Percentiles rank a stretch among this genome's conserved stretches.
phyloP scores from a whole-genome alignment of 2,329 filamentous ascomycete species.

The Cladobotryum mycophilum region DNA sequence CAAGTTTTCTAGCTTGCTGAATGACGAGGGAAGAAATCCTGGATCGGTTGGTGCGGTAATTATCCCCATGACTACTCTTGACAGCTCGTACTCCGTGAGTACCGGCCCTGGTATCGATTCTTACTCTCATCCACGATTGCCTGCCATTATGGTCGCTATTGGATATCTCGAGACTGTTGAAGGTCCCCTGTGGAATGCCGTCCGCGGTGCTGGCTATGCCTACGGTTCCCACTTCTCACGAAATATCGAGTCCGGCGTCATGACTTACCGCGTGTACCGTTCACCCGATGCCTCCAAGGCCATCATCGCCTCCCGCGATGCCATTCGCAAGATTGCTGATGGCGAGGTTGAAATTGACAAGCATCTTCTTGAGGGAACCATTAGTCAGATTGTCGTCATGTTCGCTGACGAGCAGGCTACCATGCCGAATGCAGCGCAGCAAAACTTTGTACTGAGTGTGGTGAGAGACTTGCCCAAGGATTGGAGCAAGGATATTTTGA shows the following conservation, averaged over 20 bases:
- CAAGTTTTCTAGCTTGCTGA: constrained; percentile 64
- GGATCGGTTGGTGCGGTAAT: constrained; percentile 70
- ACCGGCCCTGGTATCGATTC: constrained; percentile 68
- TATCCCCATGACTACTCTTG: constrained; percentile 84
- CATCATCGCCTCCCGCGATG: constrained; percentile 66
- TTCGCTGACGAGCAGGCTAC: constrained; percentile 87
- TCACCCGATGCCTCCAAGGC: constrained; percentile 87
- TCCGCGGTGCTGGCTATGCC: constrained; percentile 87
- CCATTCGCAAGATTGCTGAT: constrained; percentile 67
- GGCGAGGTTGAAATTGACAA: constrained; percentile 69
- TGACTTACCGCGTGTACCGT: constrained; percentile 83
- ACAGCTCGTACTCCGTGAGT: constrained; percentile 82
- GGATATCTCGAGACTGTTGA: constrained; percentile 91
- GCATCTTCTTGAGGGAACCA: constrained; percentile 79
- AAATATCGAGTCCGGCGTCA: constrained; percentile 69
- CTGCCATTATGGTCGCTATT: constrained; percentile 79
- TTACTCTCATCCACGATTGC: constrained; percentile 69
- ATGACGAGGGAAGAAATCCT: constrained; percentile 64
- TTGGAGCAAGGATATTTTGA: constrained; percentile 71
- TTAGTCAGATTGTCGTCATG: constrained; percentile 79
- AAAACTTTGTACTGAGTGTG: constrained; percentile 78
- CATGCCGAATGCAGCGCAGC: constrained; percentile 72
- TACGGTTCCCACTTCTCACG: constrained; percentile 80
- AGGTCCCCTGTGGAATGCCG: constrained; percentile 87
- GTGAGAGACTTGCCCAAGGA: constrained; percentile 69